A percentile compares a stretch with the other conserved stretches of the same genome.
These are phyloP conservation scores for Mortierella sp. DNA, from an alignment of 371 early-diverging fungal genomes.

Conservation along the genomic window DNA sequence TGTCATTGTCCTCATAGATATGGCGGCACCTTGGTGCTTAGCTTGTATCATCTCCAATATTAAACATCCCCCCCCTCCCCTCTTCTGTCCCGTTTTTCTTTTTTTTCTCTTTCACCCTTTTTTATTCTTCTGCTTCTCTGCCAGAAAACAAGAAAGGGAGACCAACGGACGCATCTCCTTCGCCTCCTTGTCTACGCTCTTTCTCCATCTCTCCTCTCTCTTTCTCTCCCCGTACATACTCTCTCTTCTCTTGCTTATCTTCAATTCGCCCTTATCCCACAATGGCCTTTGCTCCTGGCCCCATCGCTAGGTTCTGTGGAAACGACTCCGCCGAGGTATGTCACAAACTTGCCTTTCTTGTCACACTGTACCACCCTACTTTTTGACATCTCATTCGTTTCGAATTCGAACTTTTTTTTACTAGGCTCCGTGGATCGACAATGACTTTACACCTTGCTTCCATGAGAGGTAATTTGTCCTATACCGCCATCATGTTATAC, in stretches of 20 bases:
- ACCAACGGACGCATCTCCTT: not conserved
- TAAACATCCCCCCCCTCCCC: not conserved
- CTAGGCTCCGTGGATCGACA: conserved; percentile 45
- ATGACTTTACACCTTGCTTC: conserved; percentile 56
- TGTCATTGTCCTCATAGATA: not conserved
- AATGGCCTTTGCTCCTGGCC: conserved; percentile 23
- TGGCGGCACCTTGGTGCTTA: too few relatives aligned
- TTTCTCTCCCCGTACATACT: not conserved
- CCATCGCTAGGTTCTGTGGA: conserved; percentile 34
- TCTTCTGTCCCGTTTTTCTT: conserved; percentile 3
- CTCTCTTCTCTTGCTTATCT: not conserved
- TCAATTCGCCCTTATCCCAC: conserved; percentile 8
- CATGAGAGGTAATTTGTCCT: conserved; percentile 42
- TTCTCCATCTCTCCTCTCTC: not conserved
- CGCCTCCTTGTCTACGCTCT: not conserved
- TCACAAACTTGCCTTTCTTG: not conserved
- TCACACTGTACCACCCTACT: not conserved
- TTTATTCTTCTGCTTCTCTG: not conserved
- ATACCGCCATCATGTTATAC: not conserved
- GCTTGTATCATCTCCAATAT: too few relatives aligned
- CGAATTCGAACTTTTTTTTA: not conserved
- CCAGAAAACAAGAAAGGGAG: not conserved
- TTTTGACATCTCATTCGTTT: not conserved
- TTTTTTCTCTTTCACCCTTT: not conserved
- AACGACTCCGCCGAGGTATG: conserved; percentile 50